Conservation (phyloP, 345 rosid species). For the Hibiscus tridactylites region DNA sequence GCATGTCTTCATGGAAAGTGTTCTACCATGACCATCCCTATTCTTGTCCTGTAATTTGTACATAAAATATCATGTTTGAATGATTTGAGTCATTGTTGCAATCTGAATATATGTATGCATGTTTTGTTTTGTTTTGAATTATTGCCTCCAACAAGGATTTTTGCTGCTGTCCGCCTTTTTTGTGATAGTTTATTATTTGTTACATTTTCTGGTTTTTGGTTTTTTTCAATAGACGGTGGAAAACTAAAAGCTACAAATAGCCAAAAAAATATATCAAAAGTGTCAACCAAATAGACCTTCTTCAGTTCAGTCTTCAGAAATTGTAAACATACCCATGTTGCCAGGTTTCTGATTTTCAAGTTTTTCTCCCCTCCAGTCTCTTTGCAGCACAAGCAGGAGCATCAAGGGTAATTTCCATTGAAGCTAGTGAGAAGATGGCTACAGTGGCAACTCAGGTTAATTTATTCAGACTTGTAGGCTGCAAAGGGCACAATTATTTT, state of each 20-base stretch:
- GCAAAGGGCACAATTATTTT: slow-evolving; percentile 3
- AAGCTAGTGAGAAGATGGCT: slow-evolving; percentile 96
- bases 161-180: not conserved
- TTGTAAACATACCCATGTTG: not conserved
- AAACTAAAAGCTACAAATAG: not conserved
- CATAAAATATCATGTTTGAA: not conserved
- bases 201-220: not conserved
- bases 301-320: not conserved
- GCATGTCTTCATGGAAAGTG: not conserved
- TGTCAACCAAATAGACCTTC: not conserved
- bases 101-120: not conserved
- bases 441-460: slow-evolving; percentile 79
- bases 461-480: slow-evolving; percentile 7
- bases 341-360: slow-evolving; percentile 5
- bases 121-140: not conserved
- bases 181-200: not conserved
- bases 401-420: slow-evolving; percentile 79
- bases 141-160: not conserved
- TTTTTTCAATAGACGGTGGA: not conserved
- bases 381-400: slow-evolving; percentile 96
- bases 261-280: not conserved
- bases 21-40: not conserved
- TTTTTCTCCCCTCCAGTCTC: slow-evolving; percentile 39
- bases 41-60: not conserved
- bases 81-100: not conserved